Conservation (phyloP, 2,329 filamentous ascomycete genomes). For the Pyricularia sp. region DNA sequence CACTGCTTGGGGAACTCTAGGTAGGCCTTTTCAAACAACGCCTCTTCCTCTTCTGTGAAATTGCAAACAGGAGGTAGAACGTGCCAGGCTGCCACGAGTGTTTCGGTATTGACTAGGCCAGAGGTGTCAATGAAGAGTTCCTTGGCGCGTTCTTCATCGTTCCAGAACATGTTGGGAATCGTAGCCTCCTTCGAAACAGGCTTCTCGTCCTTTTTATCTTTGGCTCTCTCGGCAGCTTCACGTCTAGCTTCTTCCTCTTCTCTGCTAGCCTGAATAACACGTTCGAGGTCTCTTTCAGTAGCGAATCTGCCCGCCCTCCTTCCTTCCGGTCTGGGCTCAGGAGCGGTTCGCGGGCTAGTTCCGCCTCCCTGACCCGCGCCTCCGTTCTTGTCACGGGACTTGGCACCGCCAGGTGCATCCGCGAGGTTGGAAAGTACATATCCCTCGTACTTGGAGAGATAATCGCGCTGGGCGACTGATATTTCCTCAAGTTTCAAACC, state of each 20-base stretch:
- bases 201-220: slow-evolving; percentile 49
- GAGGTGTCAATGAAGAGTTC: slow-evolving; percentile 52
- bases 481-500: slow-evolving; percentile 24
- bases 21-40: slow-evolving; percentile 61
- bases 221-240: slow-evolving; percentile 26
- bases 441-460: slow-evolving; percentile 32
- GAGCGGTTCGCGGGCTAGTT: slow-evolving; percentile 19
- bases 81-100: slow-evolving; percentile 57
- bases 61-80: slow-evolving; percentile 62
- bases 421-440: slow-evolving; percentile 45
- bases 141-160: slow-evolving; percentile 43
- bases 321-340: slow-evolving; percentile 39
- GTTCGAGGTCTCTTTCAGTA: slow-evolving; percentile 61
- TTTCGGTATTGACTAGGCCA: slow-evolving; percentile 49
- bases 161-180: slow-evolving; percentile 58
- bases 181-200: slow-evolving; percentile 64
- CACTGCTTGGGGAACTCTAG: slow-evolving; percentile 70
- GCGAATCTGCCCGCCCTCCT: slow-evolving; percentile 48
- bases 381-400: slow-evolving; percentile 41
- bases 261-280: slow-evolving; percentile 58
- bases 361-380: slow-evolving; percentile 22
- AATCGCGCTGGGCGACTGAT: slow-evolving; percentile 24
- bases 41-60: slow-evolving; percentile 58
- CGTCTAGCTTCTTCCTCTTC: slow-evolving; percentile 56
- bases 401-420: slow-evolving; percentile 38